These are phyloP conservation scores for Neofusicoccum sp. DNA, from an alignment of 2,329 filamentous ascomycete species.

Conservation along the genomic window DNA sequence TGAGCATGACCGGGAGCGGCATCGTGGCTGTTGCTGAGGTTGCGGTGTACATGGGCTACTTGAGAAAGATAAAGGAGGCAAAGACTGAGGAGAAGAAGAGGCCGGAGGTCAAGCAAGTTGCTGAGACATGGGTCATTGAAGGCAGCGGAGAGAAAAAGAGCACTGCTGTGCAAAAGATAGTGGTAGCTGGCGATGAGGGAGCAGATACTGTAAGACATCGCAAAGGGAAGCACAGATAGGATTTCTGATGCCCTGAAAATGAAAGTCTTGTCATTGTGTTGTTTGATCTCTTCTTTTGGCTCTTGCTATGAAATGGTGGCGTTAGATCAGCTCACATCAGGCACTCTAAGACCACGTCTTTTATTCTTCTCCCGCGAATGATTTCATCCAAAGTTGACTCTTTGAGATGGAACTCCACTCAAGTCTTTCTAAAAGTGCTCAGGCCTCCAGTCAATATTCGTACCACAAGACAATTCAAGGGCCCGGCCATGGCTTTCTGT, in stretches of 20 bases:
- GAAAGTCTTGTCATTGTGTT: not conserved
- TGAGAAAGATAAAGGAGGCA: conserved; percentile 68
- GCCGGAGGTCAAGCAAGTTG: conserved; percentile 66
- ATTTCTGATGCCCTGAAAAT: not conserved
- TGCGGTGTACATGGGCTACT: conserved; percentile 71
- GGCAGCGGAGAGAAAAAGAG: not conserved
- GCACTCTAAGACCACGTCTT: no score
- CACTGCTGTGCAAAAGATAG: not conserved
- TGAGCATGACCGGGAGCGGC: conserved; percentile 68
- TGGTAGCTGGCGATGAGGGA: not conserved
- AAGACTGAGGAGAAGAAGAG: conserved; percentile 61
- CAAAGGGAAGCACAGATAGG: not conserved
- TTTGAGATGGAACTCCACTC: no score
- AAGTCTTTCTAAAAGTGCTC: no score
- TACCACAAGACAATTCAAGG: no score
- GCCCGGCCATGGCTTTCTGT: no score
- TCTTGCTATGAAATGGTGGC: no score
- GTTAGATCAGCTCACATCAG: no score
- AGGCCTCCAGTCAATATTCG: no score
- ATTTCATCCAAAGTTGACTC: no score
- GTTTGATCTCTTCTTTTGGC: no score
- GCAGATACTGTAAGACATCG: not conserved
- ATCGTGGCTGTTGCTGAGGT: conserved; percentile 74
- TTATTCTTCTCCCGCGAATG: no score
- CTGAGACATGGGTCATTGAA: conserved; percentile 67